Base-by-base conservation (phyloP, 2,329 filamentous ascomycete genomes). In the Colletotrichum somersetense region DNA sequence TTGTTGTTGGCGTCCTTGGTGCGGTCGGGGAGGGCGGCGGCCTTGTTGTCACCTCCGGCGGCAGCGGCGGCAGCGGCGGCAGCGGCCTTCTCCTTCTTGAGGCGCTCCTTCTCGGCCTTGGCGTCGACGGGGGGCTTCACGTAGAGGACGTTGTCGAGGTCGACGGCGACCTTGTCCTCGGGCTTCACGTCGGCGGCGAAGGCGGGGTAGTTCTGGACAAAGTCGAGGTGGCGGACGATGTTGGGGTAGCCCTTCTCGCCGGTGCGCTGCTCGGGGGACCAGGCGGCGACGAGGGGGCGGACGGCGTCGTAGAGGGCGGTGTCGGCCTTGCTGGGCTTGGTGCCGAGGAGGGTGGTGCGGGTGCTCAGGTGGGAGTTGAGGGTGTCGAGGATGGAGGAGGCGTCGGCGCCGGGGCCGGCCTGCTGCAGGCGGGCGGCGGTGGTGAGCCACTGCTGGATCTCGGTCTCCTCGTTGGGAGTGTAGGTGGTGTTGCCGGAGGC, bases 21-120 rank as follows among this genome's bases (percentile, higher is more conserved):
- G 71, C 89, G 87, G 77, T 91, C 89, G 52, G 85, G 86, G 42
- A 91, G 80, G 2, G 84, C 83, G 67, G 85, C 81, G 67, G 85
- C 81, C 2, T 30, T 30, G 65, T 84, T 84, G 52, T 80, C 83
- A 55, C 83, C 85, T 35, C 83, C 48, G 42, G 42, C 40, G 0
- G 44, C 82, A 6, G 87, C 87, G 2, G 87, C 89, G 1, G 87
- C 87, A 2, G 87, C 89, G 1, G 88, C 88, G 1, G 88, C 88
- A 18, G 90, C 91, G 40, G 92, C 93, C 88, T 97, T 97, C 85
- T 97, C 95, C 87, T 97, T 97, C 92, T 97, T 98, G 83, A 96
- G 89, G 59, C 92, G 91, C 88, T 98, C 95, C 87, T 98, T 98
- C 88, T 98, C 96, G 68, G 95, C 95, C 88, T 97, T 97, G 77